Percentiles rank a stretch among this genome's conserved stretches.
Conservation (phyloP, 257 asterid genomes). For the Capsicum pubescens region DNA sequence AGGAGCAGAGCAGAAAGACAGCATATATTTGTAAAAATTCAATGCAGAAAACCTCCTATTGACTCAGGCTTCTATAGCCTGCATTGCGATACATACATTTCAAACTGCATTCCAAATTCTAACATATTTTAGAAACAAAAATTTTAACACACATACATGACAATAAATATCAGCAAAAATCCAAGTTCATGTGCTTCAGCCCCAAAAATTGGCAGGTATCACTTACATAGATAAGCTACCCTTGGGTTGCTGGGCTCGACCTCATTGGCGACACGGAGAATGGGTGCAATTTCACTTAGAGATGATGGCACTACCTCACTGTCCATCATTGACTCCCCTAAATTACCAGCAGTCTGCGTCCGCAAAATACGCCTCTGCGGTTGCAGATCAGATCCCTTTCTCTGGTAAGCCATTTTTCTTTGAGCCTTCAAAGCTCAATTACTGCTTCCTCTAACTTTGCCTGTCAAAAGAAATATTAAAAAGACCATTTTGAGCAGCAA, state of each 20-base stretch:
- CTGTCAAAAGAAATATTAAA: constrained; percentile 35
- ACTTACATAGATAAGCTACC: constrained; percentile 97
- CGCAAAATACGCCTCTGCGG: constrained; percentile 86
- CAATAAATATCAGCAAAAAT: background rate
- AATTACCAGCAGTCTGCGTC: constrained; percentile 91
- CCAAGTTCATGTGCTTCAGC: constrained; percentile 9
- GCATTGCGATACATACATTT: background rate
- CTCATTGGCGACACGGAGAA: constrained; percentile 98
- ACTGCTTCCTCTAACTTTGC: constrained; percentile 35
- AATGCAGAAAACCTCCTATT: background rate
- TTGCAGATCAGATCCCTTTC: constrained; percentile 77
- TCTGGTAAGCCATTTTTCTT: constrained; percentile 87
- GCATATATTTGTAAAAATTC: background rate
- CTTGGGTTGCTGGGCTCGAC: constrained; percentile 89
- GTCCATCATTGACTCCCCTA: constrained; percentile 96
- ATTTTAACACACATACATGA: background rate
- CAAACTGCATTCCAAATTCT: constrained; percentile 9
- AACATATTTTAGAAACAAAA: background rate
- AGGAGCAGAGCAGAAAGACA: background rate
- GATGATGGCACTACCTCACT: constrained; percentile 99
- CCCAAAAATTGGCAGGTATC: background rate
- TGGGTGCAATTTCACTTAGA: constrained; percentile 91
- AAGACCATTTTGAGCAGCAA: constrained; percentile 19
- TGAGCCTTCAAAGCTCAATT: constrained; percentile 35
- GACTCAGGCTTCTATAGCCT: background rate